Conservation (phyloP, 2,329 filamentous ascomycete species). For the Scedosporium dehoogii region DNA sequence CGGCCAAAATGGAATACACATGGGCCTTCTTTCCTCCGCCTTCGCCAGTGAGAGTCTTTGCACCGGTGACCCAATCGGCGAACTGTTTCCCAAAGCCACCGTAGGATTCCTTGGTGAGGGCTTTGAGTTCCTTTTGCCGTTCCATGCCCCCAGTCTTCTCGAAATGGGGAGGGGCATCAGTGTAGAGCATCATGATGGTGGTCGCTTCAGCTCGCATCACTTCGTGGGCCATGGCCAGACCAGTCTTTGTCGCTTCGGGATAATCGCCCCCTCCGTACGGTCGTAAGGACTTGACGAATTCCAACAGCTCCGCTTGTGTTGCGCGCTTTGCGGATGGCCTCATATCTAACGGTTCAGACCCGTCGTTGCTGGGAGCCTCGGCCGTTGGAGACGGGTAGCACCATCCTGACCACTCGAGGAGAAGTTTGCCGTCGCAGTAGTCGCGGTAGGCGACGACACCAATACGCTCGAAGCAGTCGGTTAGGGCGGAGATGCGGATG, state of each 20-base stretch:
- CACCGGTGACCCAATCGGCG: slow-evolving; percentile 31
- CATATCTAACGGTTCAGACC: not conserved
- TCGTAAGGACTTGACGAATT: slow-evolving; percentile 22
- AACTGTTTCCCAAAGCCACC: slow-evolving; percentile 25
- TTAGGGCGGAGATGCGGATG: slow-evolving; percentile 36
- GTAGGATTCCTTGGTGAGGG: slow-evolving; percentile 14
- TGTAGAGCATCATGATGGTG: slow-evolving; percentile 38
- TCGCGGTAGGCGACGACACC: slow-evolving; percentile 41
- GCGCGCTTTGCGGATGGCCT: slow-evolving; percentile 8
- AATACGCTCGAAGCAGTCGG: slow-evolving; percentile 37
- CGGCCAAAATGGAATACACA: slow-evolving; percentile 32
- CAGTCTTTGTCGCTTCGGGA: slow-evolving; percentile 39
- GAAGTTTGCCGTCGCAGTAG: slow-evolving; percentile 22
- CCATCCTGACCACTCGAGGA: slow-evolving; percentile 42
- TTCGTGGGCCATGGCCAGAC: slow-evolving; percentile 32
- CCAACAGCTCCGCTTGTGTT: slow-evolving; percentile 23
- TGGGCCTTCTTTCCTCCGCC: slow-evolving; percentile 22
- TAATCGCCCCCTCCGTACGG: slow-evolving; percentile 28
- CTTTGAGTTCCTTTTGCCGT: slow-evolving; percentile 17
- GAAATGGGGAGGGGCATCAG: slow-evolving; percentile 38
- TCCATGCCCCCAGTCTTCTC: slow-evolving; percentile 19
- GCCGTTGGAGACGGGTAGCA: slow-evolving; percentile 15
- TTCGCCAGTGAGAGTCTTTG: slow-evolving; percentile 21
- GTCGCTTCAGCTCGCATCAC: slow-evolving; percentile 36
- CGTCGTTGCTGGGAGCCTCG: slow-evolving; percentile 4